A percentile compares a stretch with the other conserved stretches of the same genome.
Conservation (phyloP, 768 basidiomycete species). For the Macrocybe gigantea region DNA sequence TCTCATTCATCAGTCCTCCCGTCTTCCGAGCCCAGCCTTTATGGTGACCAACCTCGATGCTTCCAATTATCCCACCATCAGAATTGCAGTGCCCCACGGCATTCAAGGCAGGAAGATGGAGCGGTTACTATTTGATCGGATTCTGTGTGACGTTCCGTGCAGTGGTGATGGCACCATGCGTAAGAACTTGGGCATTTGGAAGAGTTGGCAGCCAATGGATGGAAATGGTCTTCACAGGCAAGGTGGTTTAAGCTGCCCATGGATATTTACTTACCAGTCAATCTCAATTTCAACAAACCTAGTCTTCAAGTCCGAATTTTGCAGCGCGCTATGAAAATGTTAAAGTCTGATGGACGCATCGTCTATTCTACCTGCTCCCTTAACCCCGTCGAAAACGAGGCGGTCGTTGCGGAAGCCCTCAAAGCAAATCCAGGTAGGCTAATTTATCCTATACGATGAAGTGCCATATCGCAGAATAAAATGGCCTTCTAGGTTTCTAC, state of each 20-base stretch:
- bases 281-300: conserved; percentile 7
- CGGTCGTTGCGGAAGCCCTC: conserved; percentile 85
- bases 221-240: conserved; percentile 89
- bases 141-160: conserved; percentile 96
- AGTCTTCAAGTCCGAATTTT: conserved; percentile 93
- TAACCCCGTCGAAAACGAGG: conserved; percentile 97
- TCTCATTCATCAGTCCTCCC: conserved; percentile 94
- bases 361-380: conserved; percentile 98
- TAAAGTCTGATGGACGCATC: conserved; percentile 77
- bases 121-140: conserved; percentile 81
- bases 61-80: conserved; percentile 72
- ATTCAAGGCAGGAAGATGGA: conserved; percentile 29
- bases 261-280: background rate
- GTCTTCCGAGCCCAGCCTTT: conserved; percentile 85
- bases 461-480: background rate
- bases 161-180: conserved; percentile 94
- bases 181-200: conserved; percentile 96
- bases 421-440: conserved; percentile 58
- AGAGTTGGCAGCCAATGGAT: conserved; percentile 81
- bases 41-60: conserved; percentile 98
- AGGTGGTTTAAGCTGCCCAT: conserved; percentile 12
- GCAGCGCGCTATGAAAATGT: conserved; percentile 85
- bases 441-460: background rate
- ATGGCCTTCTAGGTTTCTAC: conserved; percentile 49
- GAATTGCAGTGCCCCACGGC: conserved; percentile 28